Evolutionary conservation across 2,329 filamentous ascomycete genomes (phyloP).

Genomic region (Colletotrichum sojae): DNA sequence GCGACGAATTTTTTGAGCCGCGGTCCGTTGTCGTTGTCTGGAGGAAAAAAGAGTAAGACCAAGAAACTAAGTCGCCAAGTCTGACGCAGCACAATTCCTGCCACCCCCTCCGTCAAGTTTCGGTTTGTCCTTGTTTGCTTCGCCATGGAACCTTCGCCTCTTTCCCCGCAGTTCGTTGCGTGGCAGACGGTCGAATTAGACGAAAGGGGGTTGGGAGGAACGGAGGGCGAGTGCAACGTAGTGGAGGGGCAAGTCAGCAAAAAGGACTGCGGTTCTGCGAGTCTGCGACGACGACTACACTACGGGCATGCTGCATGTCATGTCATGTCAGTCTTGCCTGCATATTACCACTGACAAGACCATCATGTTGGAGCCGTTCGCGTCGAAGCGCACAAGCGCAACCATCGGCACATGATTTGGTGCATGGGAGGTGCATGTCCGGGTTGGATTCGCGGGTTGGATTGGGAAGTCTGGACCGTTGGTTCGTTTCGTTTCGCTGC

Average conservation of each 20-base stretch:
- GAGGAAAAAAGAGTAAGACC: too few relatives aligned
- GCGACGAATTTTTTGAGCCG: conserved; percentile 2
- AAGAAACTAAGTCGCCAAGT: not conserved
- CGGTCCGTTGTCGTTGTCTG: not conserved
- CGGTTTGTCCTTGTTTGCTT: conserved; percentile 13
- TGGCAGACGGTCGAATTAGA: conserved; percentile 34
- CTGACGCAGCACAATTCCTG: not conserved
- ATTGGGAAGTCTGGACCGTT: conserved; percentile 21
- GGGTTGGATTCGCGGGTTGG: conserved; percentile 22
- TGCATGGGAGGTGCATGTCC: conserved; percentile 10
- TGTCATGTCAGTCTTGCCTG: conserved; percentile 23
- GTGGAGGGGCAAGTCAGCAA: conserved; percentile 31
- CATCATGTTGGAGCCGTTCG: not conserved
- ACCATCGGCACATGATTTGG: conserved; percentile 25
- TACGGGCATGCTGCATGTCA: not conserved
- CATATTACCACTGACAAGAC: conserved; percentile 7
- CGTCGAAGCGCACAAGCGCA: conserved; percentile 14
- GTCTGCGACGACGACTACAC: not conserved
- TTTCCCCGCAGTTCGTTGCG: conserved; percentile 35
- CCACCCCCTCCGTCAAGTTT: conserved; percentile 2
- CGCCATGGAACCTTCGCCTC: conserved; percentile 27
- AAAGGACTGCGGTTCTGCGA: not conserved
- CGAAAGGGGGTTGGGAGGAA: not conserved
- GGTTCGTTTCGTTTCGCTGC: conserved; percentile 13
- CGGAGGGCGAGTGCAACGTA: conserved; percentile 35